Percentiles rank a stretch among this genome's conserved stretches.
Evolutionary conservation across 2,329 filamentous ascomycete species (phyloP).

Genomic region (Dactylellina parvicollis): DNA sequence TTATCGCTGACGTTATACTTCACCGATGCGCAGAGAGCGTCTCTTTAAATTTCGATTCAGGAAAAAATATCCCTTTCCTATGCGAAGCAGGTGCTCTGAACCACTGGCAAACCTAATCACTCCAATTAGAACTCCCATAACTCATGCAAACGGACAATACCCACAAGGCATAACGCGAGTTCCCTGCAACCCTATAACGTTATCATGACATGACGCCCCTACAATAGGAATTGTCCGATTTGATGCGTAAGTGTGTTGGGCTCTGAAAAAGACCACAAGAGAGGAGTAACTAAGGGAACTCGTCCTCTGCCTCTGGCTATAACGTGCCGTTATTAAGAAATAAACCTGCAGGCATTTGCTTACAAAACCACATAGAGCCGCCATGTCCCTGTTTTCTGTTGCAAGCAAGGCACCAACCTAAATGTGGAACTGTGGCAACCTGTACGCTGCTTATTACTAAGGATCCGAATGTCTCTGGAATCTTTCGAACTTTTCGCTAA

Average conservation of each 20-base stretch:
- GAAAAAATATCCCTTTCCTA: neutral
- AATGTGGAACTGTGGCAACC: slow-evolving; percentile 31
- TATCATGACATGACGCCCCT: slow-evolving; percentile 22
- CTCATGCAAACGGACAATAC: neutral
- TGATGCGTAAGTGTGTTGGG: slow-evolving; percentile 24
- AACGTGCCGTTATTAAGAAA: slow-evolving; percentile 21
- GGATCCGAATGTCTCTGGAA: slow-evolving; percentile 1
- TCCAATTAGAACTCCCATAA: too few relatives aligned
- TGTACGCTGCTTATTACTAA: slow-evolving; percentile 1
- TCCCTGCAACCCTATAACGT: slow-evolving; percentile 45
- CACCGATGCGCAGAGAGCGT: neutral
- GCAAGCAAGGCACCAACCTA: slow-evolving; percentile 35
- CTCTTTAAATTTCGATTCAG: neutral
- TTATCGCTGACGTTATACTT: neutral
- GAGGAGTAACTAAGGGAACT: too few relatives aligned
- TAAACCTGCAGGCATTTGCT: slow-evolving; percentile 21
- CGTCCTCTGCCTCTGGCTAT: slow-evolving; percentile 28
- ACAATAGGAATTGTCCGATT: slow-evolving; percentile 12
- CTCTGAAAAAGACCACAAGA: slow-evolving; percentile 30
- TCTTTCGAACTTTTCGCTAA: neutral
- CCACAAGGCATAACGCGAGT: slow-evolving; percentile 35
- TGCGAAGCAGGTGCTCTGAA: neutral
- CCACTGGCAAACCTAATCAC: too few relatives aligned
- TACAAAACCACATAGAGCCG: slow-evolving; percentile 30
- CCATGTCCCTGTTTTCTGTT: slow-evolving; percentile 8